These are phyloP conservation scores for Periconia macrospinosa DNA, from an alignment of 2,329 filamentous ascomycete genomes.

Conservation along the genomic window DNA sequence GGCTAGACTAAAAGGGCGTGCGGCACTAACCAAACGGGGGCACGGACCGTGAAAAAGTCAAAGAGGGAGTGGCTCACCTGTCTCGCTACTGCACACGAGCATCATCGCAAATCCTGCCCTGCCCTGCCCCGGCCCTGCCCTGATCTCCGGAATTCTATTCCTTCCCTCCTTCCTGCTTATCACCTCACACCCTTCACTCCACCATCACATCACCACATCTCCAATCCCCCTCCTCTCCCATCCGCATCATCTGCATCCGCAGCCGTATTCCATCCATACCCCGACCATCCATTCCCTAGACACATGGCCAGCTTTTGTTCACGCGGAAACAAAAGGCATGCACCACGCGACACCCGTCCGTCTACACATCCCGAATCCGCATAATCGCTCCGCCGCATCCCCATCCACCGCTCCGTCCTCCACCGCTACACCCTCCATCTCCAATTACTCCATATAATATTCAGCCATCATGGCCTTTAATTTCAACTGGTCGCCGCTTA, in stretches of 20 bases:
- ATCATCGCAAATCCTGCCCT: slow-evolving; percentile 21
- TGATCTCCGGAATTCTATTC: not conserved
- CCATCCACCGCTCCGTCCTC: slow-evolving; percentile 15
- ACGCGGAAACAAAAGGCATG: slow-evolving; percentile 40
- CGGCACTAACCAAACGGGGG: not conserved
- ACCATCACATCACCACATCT: not conserved
- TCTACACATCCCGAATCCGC: slow-evolving; percentile 17
- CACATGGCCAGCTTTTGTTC: slow-evolving; percentile 23
- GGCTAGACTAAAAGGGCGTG: not conserved
- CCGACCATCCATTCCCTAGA: not conserved
- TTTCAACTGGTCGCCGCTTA: slow-evolving; percentile 99
- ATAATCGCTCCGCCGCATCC: slow-evolving; percentile 8
- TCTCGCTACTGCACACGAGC: slow-evolving; percentile 17
- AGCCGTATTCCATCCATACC: not conserved
- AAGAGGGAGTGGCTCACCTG: not conserved
- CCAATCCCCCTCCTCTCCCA: not conserved
- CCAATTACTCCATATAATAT: slow-evolving; percentile 6
- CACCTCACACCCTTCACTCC: not conserved
- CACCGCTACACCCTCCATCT: slow-evolving; percentile 20
- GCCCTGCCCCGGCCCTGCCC: slow-evolving; percentile 5
- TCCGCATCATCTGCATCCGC: not conserved
- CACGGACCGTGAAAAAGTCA: not conserved
- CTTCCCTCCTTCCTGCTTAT: not conserved
- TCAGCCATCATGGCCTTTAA: slow-evolving; percentile 85
- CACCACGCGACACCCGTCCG: slow-evolving; percentile 23